Conservation (phyloP, 2,329 filamentous ascomycete genomes). For the Thermothelomyces thermophilus region DNA sequence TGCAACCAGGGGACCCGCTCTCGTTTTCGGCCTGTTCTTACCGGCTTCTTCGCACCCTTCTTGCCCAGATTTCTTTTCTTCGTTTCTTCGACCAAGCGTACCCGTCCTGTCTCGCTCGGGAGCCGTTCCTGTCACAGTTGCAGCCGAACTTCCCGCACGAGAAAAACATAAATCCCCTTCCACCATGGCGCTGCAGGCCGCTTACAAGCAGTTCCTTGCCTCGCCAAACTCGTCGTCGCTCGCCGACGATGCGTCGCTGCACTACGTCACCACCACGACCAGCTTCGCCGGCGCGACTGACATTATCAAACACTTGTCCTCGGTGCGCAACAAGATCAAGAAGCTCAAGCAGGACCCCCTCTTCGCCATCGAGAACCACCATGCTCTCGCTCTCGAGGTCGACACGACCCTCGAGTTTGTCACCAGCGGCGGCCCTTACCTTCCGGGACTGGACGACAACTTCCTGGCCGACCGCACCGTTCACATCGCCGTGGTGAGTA, state of each 20-base stretch:
- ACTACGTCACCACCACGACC: conserved; percentile 87
- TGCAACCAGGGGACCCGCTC: conserved; percentile 3
- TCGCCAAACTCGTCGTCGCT: conserved; percentile 58
- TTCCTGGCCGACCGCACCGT: conserved; percentile 80
- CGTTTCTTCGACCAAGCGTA: not conserved
- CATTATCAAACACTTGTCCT: conserved; percentile 75
- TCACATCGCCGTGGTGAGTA: conserved; percentile 70
- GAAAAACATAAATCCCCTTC: not conserved
- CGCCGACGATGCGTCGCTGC: conserved; percentile 59
- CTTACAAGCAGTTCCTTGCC: conserved; percentile 68
- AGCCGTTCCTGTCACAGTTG: too few relatives aligned
- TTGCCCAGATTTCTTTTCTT: not conserved
- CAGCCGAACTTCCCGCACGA: not conserved
- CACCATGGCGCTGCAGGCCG: conserved; percentile 42
- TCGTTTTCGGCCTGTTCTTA: conserved; percentile 8
- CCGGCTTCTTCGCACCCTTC: conserved; percentile 6
- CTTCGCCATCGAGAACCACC: conserved; percentile 62
- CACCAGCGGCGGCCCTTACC: conserved; percentile 73
- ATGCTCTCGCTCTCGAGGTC: conserved; percentile 67
- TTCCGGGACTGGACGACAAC: conserved; percentile 88
- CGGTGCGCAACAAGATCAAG: conserved; percentile 65
- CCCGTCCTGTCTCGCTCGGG: too few relatives aligned
- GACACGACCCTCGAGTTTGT: conserved; percentile 79
- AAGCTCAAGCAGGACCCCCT: conserved; percentile 78
- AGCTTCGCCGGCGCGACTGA: conserved; percentile 62